Conservation (phyloP, 2,329 filamentous ascomycete species). For the Helotiales sp. region DNA sequence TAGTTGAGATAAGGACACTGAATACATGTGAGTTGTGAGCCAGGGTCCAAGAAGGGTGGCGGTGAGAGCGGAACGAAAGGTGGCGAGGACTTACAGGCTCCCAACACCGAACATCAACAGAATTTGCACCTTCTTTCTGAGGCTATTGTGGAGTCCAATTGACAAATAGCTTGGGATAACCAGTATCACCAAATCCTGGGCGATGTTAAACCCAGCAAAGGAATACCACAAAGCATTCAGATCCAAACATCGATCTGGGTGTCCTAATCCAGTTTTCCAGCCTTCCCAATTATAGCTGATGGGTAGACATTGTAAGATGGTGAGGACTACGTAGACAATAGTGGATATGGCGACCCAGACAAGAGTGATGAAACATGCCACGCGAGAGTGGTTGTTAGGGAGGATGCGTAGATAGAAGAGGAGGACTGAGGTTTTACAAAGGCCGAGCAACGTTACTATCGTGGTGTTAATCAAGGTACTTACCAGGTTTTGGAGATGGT, state of each 20-base stretch:
- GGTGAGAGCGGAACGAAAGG: no score
- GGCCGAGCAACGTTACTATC: conserved; percentile 3
- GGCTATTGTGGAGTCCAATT: not conserved
- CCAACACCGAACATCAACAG: conserved; percentile 7
- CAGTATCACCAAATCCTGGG: conserved; percentile 1
- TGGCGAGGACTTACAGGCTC: not conserved
- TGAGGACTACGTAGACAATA: not conserved
- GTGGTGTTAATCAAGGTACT: no score
- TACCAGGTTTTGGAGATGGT: no score
- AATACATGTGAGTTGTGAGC: not conserved
- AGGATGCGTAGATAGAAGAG: conserved; percentile 10
- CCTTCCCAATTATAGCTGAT: conserved; percentile 6
- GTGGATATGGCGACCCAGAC: conserved; percentile 4
- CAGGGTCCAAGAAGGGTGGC: not conserved
- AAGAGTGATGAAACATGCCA: not conserved
- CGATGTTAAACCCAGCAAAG: conserved; percentile 3
- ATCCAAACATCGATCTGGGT: not conserved
- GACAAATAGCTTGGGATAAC: conserved; percentile 4
- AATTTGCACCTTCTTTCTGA: conserved; percentile 4
- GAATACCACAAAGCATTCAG: conserved; percentile 2
- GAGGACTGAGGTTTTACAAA: conserved; percentile 5
- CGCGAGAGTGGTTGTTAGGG: not conserved
- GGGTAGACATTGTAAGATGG: conserved; percentile 4
- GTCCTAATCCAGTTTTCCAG: conserved; percentile 1
- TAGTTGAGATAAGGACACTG: conserved; percentile 7